Base-by-base conservation (phyloP, 257 asterid species). In the Catharanthus roseus region DNA sequence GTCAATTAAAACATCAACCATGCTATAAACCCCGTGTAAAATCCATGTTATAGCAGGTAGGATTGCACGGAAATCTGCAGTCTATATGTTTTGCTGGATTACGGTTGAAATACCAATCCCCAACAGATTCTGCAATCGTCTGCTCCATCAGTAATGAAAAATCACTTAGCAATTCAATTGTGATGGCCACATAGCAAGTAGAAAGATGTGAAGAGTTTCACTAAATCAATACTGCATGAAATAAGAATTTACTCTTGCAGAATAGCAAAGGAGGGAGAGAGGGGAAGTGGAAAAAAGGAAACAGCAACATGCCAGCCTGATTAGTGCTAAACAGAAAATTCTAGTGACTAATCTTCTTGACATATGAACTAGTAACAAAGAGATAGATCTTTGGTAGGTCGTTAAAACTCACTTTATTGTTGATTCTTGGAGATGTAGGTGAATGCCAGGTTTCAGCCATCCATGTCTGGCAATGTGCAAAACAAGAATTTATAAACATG, bases 111-210 rank as follows among this genome's bases (percentile, higher is more conserved):
- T 89, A 93, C 98, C 98, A 93, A 74, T 87, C 97, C 2, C 96
- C 98, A 15, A 93, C 98, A 69, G 90, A 73, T 79, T 87, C 96
- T 66, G 95, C 97, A 72, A 93, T 62, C 21, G 98, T 93, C 98
- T 93, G 91, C 76, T 83, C 65, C 31, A 78, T 45, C 50, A 34
- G 69, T 55, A 68, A 75, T 24, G 16, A 3, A 36, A 44, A 62
- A 31, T 49, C 49, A 56, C n/a, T 42, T 18, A 41, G n/a, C 5
- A 33, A 65, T 11, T 16, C 13, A 28, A 56, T 11, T 18, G 23
- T 4, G 28, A 7, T 18, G 28, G 67, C 36, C 33, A 33, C 34
- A 18, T 33, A 61, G 15, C 42, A 60, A 16, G 24, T 2, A 12
- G 65, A 31, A 31, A 31, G 13, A 31, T 2, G 26, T 60, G 6